Evolutionary conservation across 2,329 filamentous ascomycete species (phyloP), one percentile per base, ranked within the genome.

Genomic region (Pyricularia sp.): DNA sequence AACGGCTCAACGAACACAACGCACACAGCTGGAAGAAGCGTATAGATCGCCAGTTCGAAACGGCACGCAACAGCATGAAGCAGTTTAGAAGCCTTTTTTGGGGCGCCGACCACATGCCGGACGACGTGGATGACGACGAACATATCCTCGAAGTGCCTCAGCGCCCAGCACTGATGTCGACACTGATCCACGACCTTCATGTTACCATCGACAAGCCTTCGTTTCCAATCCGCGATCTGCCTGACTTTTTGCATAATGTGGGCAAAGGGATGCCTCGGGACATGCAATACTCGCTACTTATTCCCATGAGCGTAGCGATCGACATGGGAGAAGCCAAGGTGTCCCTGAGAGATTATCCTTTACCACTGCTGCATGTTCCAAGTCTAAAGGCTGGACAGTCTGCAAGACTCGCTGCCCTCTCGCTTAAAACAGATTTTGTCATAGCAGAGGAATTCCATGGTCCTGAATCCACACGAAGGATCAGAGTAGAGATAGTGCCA

Each of bases 211-310:
- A 98, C 78, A 97, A 97, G 77, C 95, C 95, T 0, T 94, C 92
- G 0, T 99, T 99, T 76, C 90, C 93, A 0, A 82, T 97, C 70
- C 84, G 87, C 2, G 89, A 97, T 14, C 88, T 94, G 68, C 92
- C 94, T 0, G 86, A 91, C 20, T 99, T 97, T 76, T 82, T 99
- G 30, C 86, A 97, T 76, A 87, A 88, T 65, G 90, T 98, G 69
- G 95, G 95, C n/a, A 99, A 99, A 80, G 95, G 95, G 0, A 96
- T 99, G 88, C 95, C 95, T 0, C 85, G 88, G 71, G 90, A 96
- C 74, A 99, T 93, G 86, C 84, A 94, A 75, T 99, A 98, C 77
- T 89, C 93, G 11, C 83, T 99, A 25, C 84, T 99, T 23, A 83
- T 99, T 12, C 96, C 95, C 0, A 93, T 97, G 89, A 92, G 91